Evolutionary conservation across 495 filamentous ascomycete species (phyloP), one percentile per base, ranked within the genome.

Genomic region (Ascodesmis nigricans): DNA sequence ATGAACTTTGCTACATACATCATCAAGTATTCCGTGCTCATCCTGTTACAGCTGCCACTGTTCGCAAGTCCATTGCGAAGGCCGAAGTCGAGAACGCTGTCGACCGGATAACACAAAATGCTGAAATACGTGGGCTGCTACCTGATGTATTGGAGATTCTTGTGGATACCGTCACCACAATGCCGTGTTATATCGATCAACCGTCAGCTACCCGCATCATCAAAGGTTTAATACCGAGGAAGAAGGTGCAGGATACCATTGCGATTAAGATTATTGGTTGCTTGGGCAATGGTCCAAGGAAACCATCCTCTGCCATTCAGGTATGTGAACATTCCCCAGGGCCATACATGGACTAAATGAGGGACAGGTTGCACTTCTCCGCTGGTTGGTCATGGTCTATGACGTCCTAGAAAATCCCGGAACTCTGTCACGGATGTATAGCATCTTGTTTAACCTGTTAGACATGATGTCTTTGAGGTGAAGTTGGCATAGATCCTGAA

Each of bases 301-400:
- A 90, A 48, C 73, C 80, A 11, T 69, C 70, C 9, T 61, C 68
- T n/a, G 56, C 63, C 25, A 71, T 71, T 3, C 82, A 75, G 50
- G 48, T 50, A 47, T 45, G 21, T 13, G n/a, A n/a, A n/a, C n/a
- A 3, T 18, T 7, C 14, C 10, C 1, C 10, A 21, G 15, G 15
- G 10, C 0, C 19, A 21, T 3, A n/a, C 10, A 8, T 31, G 15
- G n/a, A n/a, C 9, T 2, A 34, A n/a, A 23, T 34, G 1, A 21
- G 2, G 7, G n/a, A 30, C 21, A 73, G 49, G 64, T 64, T 20
- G 56, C 68, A 30, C 58, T 90, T 16, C 56, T 91, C 31, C 69
- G 66, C 58, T 92, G 82, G 82, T 58, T 91, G 29, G 62, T 81
- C 18, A 67, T 80, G 57, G 62, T 79, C 5, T 73, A 87, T 44